Evolutionary conservation across 2,329 filamentous ascomycete species (phyloP), one percentile per base, ranked within the genome.

Genomic region (Sporothrix luriei): DNA sequence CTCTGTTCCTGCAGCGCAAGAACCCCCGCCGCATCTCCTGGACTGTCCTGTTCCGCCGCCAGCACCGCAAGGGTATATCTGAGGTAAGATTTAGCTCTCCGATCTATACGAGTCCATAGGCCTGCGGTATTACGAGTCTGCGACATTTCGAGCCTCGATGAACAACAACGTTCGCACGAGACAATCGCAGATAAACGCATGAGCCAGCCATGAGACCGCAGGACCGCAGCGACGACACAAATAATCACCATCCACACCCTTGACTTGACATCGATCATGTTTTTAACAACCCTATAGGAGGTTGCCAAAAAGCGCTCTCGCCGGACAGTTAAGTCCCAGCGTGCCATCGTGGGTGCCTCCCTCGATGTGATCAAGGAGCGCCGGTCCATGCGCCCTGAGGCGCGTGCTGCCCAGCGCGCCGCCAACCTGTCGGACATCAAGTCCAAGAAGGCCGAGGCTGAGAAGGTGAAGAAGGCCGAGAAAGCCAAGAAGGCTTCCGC

Each of bases 51-150:
- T 99, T 92, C 92, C 91, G 95, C 84, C 92, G 94, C 85, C 92
- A 97, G 87, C 94, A 97, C 91, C 95, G 94, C 89, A 99, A 99
- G 93, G 95, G 95, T 91, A 96, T 98, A 86, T 97, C 94, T 88
- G 95, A 99, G 94, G 95, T 98, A 91, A 86, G 91, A 57, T 11
- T 26, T 10, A 48, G 9, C 29, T 21, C 48, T 13, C 24, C 33
- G 21, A 26, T 3, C 9, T 21, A 54, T 40, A 3, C 51, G 19
- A 24, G 16, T 6, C 33, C 21, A 5, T 24, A n/a, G n/a, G 19
- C 19, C 21, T 62, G 51, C 38, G 38, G n/a, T 46, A 19, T 4
- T 46, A n/a, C 38, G 38, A 26, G 38, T 46, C 55, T 40, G 55
- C 26, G 4, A 13, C 26, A 13, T 6, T 54, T 29, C 24, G 16